Conservation (phyloP, 768 basidiomycete species). For the Amanita muscaria region DNA sequence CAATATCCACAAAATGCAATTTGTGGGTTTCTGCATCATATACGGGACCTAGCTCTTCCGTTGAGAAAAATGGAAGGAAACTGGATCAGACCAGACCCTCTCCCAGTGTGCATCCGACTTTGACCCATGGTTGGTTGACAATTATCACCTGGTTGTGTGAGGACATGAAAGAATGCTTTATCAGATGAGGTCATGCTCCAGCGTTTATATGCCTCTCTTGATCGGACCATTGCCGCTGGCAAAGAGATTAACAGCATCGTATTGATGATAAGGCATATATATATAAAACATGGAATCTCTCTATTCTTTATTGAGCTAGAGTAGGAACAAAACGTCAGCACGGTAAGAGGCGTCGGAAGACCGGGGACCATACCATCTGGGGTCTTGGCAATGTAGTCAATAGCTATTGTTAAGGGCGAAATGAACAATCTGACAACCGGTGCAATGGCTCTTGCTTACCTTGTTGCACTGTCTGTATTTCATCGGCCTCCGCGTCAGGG, state of each 20-base stretch:
- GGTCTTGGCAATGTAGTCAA: slow-evolving; percentile 92
- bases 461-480: slow-evolving; percentile 85
- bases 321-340: slow-evolving; percentile 11
- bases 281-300: slow-evolving; percentile 26
- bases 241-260: no score
- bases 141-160: slow-evolving; percentile 22
- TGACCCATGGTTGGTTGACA: slow-evolving; percentile 39
- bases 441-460: slow-evolving; percentile 40
- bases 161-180: not conserved
- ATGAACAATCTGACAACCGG: slow-evolving; percentile 10
- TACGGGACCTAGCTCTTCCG: slow-evolving; percentile 39
- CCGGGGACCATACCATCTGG: slow-evolving; percentile 56
- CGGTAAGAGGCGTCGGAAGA: not conserved
- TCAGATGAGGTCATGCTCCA: not conserved
- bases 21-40: slow-evolving; percentile 46
- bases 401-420: slow-evolving; percentile 43
- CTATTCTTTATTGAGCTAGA: slow-evolving; percentile 40
- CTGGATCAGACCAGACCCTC: slow-evolving; percentile 44
- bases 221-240: no score
- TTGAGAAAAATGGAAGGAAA: slow-evolving; percentile 8
- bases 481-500: slow-evolving; percentile 93
- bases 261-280: slow-evolving; percentile 23
- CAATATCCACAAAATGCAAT: slow-evolving; percentile 65
- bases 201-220: no score
- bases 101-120: slow-evolving; percentile 47